These are phyloP conservation scores for Marsdenia floribunda DNA, from an alignment of 257 asterid genomes.

Conservation along the genomic window DNA sequence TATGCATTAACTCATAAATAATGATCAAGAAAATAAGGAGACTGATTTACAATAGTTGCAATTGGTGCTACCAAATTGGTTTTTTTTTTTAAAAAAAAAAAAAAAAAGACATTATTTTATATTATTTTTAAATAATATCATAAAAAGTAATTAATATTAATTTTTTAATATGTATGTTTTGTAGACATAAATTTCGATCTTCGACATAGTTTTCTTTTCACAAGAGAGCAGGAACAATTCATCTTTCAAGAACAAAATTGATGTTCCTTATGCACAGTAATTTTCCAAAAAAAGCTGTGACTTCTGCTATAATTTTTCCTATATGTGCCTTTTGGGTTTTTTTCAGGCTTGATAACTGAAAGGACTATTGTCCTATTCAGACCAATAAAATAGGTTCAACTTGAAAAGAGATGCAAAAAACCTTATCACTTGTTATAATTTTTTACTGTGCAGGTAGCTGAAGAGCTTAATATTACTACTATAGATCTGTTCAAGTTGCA, in stretches of 20 bases:
- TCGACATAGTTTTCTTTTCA: too few relatives aligned
- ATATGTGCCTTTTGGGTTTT: not conserved
- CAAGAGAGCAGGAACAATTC: not conserved
- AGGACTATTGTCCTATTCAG: not conserved
- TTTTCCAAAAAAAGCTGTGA: not conserved
- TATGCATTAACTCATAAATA: too few relatives aligned
- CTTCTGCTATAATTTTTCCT: not conserved
- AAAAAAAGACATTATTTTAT: too few relatives aligned
- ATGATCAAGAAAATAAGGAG: too few relatives aligned
- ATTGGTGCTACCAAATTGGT: too few relatives aligned
- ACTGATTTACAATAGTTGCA: too few relatives aligned
- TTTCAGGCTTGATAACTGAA: not conserved
- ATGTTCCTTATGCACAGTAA: not conserved
- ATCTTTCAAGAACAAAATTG: not conserved
- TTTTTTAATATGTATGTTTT: too few relatives aligned
- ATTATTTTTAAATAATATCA: too few relatives aligned
- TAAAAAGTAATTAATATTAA: too few relatives aligned
- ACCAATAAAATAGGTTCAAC: not conserved
- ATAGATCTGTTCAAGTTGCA: conserved; percentile 56
- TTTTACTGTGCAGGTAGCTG: conserved; percentile 84
- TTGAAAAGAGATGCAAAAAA: conserved; percentile 15
- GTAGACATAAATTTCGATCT: not conserved
- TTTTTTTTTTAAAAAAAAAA: too few relatives aligned
- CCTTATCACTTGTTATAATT: conserved; percentile 21
- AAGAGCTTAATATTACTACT: conserved; percentile 86